These are phyloP conservation scores for Neonothopanus nambi DNA, from an alignment of 1,284 basidiomycete species.

Conservation along the genomic window DNA sequence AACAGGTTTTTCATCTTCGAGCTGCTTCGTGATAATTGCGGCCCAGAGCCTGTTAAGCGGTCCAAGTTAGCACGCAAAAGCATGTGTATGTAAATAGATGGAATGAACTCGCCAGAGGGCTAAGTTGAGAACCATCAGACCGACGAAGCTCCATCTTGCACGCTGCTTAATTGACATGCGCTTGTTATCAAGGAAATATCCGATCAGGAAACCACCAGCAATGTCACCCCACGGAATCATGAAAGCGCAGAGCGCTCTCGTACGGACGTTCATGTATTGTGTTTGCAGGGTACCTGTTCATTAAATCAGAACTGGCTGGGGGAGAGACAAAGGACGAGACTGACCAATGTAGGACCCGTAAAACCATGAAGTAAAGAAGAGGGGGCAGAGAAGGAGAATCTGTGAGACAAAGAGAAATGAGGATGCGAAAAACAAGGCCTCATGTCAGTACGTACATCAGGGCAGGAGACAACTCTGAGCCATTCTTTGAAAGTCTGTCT, in stretches of 20 bases:
- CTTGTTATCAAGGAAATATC: conserved; percentile 33
- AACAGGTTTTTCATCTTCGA: conserved; percentile 28
- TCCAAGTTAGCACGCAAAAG: neutral
- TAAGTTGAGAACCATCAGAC: conserved; percentile 31
- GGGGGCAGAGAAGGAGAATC: conserved; percentile 33
- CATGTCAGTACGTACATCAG: conserved; percentile 21
- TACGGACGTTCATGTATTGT: conserved; percentile 33
- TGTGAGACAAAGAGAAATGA: conserved; percentile 7
- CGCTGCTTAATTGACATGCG: conserved; percentile 30
- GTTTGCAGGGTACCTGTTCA: conserved; percentile 30
- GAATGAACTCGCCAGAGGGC: conserved; percentile 26
- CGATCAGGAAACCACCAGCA: conserved; percentile 31
- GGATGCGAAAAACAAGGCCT: neutral
- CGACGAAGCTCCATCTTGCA: conserved; percentile 30
- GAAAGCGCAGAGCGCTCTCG: conserved; percentile 31
- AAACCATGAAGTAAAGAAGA: conserved; percentile 37
- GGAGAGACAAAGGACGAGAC: neutral
- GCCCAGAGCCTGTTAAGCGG: conserved; percentile 30
- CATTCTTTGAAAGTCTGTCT: conserved; percentile 28
- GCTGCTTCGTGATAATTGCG: conserved; percentile 33
- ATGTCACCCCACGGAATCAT: conserved; percentile 34
- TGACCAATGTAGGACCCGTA: conserved; percentile 32
- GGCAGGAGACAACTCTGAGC: conserved; percentile 28
- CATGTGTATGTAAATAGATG: neutral
- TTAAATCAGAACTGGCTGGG: neutral